Percentiles rank a stretch among this genome's conserved stretches.
phyloP scores from a whole-genome alignment of 768 basidiomycete species.

The Podaxis carcinomalis region DNA sequence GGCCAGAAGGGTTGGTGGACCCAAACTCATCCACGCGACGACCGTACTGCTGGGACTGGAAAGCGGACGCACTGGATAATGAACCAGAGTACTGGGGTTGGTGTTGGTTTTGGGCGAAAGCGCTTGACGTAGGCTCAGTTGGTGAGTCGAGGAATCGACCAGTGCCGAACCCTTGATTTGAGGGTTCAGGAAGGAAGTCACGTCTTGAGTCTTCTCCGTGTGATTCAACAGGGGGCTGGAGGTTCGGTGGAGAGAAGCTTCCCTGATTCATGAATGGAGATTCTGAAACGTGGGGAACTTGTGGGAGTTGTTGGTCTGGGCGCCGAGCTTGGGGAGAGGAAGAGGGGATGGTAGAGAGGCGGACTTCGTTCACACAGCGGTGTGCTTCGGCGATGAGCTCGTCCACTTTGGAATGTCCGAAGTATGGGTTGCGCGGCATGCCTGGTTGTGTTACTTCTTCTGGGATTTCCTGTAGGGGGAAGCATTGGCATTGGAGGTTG shows the following conservation, averaged over 20 bases:
- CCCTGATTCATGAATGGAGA: neutral
- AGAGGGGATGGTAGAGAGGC: constrained; percentile 37
- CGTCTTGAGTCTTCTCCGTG: neutral
- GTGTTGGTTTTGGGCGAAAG: neutral
- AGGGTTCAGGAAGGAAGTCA: neutral
- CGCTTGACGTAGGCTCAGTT: neutral
- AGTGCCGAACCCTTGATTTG: constrained; percentile 18
- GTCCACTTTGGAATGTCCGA: constrained; percentile 59
- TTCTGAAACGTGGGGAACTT: constrained; percentile 1
- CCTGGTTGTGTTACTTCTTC: constrained; percentile 81
- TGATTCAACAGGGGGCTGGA: neutral
- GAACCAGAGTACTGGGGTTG: constrained; percentile 7
- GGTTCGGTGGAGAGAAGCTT: neutral
- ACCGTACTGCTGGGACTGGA: constrained; percentile 13
- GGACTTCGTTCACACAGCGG: constrained; percentile 48
- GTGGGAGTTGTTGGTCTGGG: constrained; percentile 14
- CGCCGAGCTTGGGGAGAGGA: constrained; percentile 15
- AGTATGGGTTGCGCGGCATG: constrained; percentile 67
- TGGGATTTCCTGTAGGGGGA: constrained; percentile 63
- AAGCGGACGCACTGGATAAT: constrained; percentile 4
- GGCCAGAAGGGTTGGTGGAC: constrained; percentile 21
- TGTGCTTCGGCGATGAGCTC: constrained; percentile 60
- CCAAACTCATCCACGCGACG: constrained; percentile 40
- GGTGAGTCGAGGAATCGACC: constrained; percentile 25
- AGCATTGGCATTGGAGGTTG: neutral